These are phyloP conservation scores for Chlamydomonas sphaeroides DNA, from an alignment of 139 green algal species.

Conservation along the genomic window DNA sequence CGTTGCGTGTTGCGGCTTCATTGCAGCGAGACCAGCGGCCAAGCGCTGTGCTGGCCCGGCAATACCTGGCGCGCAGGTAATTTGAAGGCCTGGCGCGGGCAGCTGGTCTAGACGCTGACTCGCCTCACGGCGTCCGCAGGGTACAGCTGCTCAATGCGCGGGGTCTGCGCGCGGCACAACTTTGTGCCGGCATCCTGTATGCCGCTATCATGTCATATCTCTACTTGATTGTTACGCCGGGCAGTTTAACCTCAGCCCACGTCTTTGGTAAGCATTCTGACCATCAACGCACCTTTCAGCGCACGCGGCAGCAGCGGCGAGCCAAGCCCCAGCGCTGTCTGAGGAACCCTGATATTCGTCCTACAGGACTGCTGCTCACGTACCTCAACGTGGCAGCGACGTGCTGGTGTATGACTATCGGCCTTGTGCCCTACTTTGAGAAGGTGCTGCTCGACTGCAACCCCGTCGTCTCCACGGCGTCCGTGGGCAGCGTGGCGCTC, in stretches of 20 bases:
- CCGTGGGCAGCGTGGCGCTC: conserved; percentile 7
- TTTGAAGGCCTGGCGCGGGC: not conserved
- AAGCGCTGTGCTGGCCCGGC: not conserved
- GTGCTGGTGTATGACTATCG: conserved; percentile 36
- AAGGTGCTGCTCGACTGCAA: conserved; percentile 38
- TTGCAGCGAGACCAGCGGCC: not conserved
- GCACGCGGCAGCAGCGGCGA: no score
- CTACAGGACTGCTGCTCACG: conserved; percentile 26
- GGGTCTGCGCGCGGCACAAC: conserved; percentile 24
- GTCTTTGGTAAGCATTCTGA: conserved; percentile 13
- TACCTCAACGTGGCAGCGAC: conserved; percentile 38
- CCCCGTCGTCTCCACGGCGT: conserved; percentile 15
- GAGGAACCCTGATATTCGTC: no score
- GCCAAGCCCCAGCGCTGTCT: no score
- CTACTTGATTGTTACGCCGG: conserved; percentile 6
- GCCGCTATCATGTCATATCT: conserved; percentile 19
- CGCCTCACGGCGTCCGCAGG: not conserved
- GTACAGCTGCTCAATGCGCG: conserved; percentile 23
- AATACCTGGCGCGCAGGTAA: conserved; percentile 10
- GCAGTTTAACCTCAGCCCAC: not conserved
- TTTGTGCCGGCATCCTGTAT: conserved; percentile 22
- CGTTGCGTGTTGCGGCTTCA: not conserved
- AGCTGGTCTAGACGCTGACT: no score
- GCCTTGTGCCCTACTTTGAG: conserved; percentile 45
- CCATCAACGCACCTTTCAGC: no score